Base-by-base conservation (phyloP, 176 grass and related monocot genomes). In the Hordeum vulgare region DNA sequence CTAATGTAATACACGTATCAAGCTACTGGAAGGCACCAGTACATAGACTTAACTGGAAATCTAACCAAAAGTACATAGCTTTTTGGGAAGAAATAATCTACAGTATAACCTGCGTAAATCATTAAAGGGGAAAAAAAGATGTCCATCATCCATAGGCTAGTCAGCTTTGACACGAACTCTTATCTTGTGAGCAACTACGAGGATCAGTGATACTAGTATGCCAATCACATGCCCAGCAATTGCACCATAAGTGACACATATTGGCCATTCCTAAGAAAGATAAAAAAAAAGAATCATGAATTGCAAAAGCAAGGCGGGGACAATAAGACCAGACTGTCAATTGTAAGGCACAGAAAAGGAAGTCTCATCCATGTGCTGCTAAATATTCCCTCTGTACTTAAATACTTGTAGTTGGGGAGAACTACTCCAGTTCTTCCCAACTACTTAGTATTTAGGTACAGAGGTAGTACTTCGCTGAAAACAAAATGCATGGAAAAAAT, bases 241-340 rank as follows among this genome's bases (percentile, higher is more conserved):
- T 67, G 91, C 86, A 62, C 91, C 96, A 64, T 96, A 96, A 24
- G 87, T 89, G 59, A 99, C 91, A 59, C 85, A 94, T 79, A 99
- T 82, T 63, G 93, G 96, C 93, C 96, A 99, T 85, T 99, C 96
- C 96, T 99, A 51, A 2, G 9, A 44, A 67, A 28, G 14, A 67
- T 45, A 12, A 81, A 61, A 11, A 39, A 79, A 74, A 3, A 68
- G 0, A 68, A 37, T 27, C 27, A 20, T 24, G 47, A 82, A 6
- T 17, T 17, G 42, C 35, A 74, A 66, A 58, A 10, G 11, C n/a
- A 4, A 71, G 26, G n/a, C 28, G 8, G 11, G 13, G 20, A 37
- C 14, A 74, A 24, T 9, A 41, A 33, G 4, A 86, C 0, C 9
- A 79, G 8, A 7, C 0, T 0, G n/a, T 67, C 9, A 49, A 6